phyloP scores from a whole-genome alignment of 1,139 yeast species.

The Pichia sp. region DNA sequence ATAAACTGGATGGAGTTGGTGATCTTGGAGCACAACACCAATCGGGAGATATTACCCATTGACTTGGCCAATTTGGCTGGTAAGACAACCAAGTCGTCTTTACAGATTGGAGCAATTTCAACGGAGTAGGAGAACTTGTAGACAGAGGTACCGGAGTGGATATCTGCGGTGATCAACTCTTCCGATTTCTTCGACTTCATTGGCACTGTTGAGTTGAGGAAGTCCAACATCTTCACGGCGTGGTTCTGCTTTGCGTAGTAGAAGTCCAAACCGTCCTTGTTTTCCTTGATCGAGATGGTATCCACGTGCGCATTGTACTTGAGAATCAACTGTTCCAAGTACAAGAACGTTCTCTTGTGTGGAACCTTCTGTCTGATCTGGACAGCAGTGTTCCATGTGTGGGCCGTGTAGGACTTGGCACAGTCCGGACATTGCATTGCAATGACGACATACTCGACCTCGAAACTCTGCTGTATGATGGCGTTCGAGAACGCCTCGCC shows the following conservation, averaged over 20 bases:
- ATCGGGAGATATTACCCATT: conserved; percentile 76
- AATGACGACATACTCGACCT: conserved; percentile 87
- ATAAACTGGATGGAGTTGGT: conserved; percentile 79
- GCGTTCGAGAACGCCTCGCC: conserved; percentile 95
- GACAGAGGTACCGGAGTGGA: conserved; percentile 81
- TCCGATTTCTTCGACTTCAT: conserved; percentile 79
- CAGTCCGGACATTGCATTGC: conserved; percentile 99
- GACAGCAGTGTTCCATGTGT: conserved; percentile 96
- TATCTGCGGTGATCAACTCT: conserved; percentile 87
- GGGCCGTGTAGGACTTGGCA: conserved; percentile 91
- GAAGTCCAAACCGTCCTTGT: conserved; percentile 93
- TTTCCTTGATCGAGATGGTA: conserved; percentile 87
- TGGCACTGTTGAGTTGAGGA: conserved; percentile 84
- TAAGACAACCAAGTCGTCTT: conserved; percentile 89
- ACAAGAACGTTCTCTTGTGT: conserved; percentile 93
- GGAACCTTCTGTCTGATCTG: conserved; percentile 97
- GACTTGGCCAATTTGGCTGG: conserved; percentile 82
- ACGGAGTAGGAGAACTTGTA: conserved; percentile 91
- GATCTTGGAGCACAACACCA: conserved; percentile 81
- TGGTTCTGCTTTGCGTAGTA: conserved; percentile 85
- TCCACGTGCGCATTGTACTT: conserved; percentile 93
- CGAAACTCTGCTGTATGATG: conserved; percentile 90
- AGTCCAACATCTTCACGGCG: conserved; percentile 91
- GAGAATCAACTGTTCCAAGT: conserved; percentile 88
- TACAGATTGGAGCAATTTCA: conserved; percentile 93